Conservation (phyloP, 2,329 filamentous ascomycete species). For the Pochonia chlamydosporia region DNA sequence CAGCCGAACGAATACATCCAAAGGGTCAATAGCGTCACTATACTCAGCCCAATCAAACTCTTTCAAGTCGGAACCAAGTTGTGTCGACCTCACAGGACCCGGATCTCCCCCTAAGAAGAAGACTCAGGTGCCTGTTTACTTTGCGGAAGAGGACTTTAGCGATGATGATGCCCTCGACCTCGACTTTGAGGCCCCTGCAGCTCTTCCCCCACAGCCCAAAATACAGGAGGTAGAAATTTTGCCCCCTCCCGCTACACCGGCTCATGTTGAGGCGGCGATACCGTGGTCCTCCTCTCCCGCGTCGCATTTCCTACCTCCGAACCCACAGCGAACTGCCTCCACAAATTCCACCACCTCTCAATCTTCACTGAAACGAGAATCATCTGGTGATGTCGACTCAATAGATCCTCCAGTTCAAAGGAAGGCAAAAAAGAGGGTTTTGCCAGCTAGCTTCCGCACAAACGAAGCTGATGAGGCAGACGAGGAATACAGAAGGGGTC, state of each 20-base stretch:
- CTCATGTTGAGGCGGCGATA: conserved; percentile 29
- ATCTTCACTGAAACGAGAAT: conserved; percentile 36
- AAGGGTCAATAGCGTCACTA: conserved; percentile 21
- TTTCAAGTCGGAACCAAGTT: conserved; percentile 30
- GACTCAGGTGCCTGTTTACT: conserved; percentile 41
- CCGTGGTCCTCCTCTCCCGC: conserved; percentile 69
- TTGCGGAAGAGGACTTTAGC: conserved; percentile 79
- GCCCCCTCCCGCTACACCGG: conserved; percentile 21
- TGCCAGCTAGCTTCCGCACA: conserved; percentile 46
- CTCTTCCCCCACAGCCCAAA: conserved; percentile 34
- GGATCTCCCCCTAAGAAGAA: conserved; percentile 21
- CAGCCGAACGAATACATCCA: conserved; percentile 4
- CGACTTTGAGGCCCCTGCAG: conserved; percentile 56
- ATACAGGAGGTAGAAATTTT: conserved; percentile 18
- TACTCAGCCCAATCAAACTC: conserved; percentile 39
- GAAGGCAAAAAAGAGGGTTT: conserved; percentile 54
- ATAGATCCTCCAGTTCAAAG: conserved; percentile 19
- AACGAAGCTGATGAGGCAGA: conserved; percentile 29
- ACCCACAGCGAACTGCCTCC: conserved; percentile 12
- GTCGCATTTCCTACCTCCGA: conserved; percentile 39
- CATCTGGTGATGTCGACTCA: conserved; percentile 24
- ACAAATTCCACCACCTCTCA: conserved; percentile 14
- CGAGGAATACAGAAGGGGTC: conserved; percentile 7
- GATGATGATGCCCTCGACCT: conserved; percentile 74
- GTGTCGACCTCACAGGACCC: conserved; percentile 29